Evolutionary conservation across 2,329 filamentous ascomycete genomes (phyloP).

Genomic region (Fusarium sp.): DNA sequence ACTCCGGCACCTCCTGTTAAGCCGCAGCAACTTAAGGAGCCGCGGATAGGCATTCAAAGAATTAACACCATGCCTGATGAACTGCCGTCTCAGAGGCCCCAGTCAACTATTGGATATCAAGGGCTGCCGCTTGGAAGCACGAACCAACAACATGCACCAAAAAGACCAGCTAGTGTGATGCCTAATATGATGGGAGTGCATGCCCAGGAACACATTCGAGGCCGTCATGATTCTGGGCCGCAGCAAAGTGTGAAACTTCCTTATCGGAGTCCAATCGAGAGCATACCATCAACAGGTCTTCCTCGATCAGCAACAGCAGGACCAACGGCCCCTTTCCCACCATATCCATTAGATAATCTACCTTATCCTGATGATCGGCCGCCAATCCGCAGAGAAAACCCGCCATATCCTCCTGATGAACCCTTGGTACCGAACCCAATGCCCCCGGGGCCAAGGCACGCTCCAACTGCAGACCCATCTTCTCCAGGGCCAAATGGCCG

Average conservation of each 20-base stretch:
- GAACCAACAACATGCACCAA: slow-evolving; percentile 19
- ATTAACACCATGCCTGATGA: slow-evolving; percentile 40
- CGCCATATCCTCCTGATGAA: slow-evolving; percentile 32
- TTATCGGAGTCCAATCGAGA: slow-evolving; percentile 29
- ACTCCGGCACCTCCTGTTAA: slow-evolving; percentile 36
- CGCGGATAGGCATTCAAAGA: slow-evolving; percentile 32
- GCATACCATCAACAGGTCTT: slow-evolving; percentile 27
- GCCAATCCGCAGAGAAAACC: not conserved
- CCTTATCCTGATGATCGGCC: slow-evolving; percentile 25
- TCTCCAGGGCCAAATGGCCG: slow-evolving; percentile 16
- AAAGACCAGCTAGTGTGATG: slow-evolving; percentile 35
- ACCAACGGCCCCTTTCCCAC: slow-evolving; percentile 23
- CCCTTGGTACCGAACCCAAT: slow-evolving; percentile 9
- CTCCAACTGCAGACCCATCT: not conserved
- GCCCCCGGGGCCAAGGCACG: not conserved
- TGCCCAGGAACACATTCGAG: not conserved
- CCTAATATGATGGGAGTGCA: slow-evolving; percentile 34
- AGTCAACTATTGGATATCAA: slow-evolving; percentile 15
- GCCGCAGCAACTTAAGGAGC: slow-evolving; percentile 33
- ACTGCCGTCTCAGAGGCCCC: slow-evolving; percentile 32
- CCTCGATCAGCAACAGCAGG: slow-evolving; percentile 32
- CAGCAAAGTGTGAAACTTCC: slow-evolving; percentile 17
- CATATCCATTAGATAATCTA: slow-evolving; percentile 31
- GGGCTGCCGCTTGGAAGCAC: not conserved
- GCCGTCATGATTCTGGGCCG: slow-evolving; percentile 3